These are phyloP conservation scores for Cryptococcus sp. DNA, from an alignment of 1,284 basidiomycete species.

Conservation along the genomic window DNA sequence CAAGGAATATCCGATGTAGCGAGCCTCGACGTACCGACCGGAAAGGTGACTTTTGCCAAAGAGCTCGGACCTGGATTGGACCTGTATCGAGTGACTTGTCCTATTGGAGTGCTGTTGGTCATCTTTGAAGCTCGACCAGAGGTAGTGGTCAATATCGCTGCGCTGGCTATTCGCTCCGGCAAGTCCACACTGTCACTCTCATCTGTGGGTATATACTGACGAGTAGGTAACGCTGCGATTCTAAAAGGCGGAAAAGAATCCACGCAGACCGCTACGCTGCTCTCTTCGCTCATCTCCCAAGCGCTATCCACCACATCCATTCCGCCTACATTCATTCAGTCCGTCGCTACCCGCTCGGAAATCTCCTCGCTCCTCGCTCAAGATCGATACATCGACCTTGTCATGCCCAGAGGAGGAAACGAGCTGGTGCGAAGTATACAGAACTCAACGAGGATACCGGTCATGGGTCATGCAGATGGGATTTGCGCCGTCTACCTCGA, in stretches of 20 bases:
- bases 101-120: conserved; percentile 91
- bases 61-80: conserved; percentile 80
- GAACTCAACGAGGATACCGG: conserved; percentile 83
- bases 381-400: conserved; percentile 91
- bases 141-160: conserved; percentile 95
- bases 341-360: conserved; percentile 86
- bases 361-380: conserved; percentile 78
- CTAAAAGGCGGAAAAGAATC: conserved; percentile 97
- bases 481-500: conserved; percentile 87
- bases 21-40: conserved; percentile 76
- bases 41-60: conserved; percentile 78
- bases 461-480: conserved; percentile 99
- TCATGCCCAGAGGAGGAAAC: conserved; percentile 94
- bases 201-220: background rate
- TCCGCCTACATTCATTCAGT: conserved; percentile 78
- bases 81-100: conserved; percentile 89
- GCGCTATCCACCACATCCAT: conserved; percentile 70
- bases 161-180: conserved; percentile 95
- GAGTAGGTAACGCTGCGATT: conserved; percentile 82
- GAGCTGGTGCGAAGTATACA: conserved; percentile 84
- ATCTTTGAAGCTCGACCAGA: conserved; percentile 98
- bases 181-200: conserved; percentile 17
- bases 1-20: conserved; percentile 86
- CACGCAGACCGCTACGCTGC: conserved; percentile 64
- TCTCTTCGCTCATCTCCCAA: conserved; percentile 71